These are phyloP conservation scores for Chaetomiaceae sp. DNA, from an alignment of 2,329 filamentous ascomycete genomes.

Conservation along the genomic window DNA sequence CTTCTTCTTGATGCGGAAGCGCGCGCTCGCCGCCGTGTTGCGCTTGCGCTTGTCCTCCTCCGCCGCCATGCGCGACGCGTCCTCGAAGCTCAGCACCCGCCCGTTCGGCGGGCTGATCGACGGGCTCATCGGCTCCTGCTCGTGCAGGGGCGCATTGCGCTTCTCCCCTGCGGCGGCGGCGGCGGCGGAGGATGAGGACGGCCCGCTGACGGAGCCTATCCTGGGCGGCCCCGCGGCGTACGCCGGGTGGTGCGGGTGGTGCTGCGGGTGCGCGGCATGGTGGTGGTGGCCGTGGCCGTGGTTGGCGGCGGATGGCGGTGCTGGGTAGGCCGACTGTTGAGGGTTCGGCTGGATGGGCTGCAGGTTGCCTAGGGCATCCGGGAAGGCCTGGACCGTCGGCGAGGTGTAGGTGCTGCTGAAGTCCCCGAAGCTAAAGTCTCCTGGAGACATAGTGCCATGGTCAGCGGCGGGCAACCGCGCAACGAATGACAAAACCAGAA, in stretches of 20 bases:
- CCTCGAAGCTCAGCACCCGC: slow-evolving; percentile 56
- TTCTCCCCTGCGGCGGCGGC: slow-evolving; percentile 30
- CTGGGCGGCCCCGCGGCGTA: too few species aligned
- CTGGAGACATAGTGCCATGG: slow-evolving; percentile 45
- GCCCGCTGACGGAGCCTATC: too few species aligned
- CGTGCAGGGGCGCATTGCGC: too few species aligned
- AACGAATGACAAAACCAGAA: too few species aligned
- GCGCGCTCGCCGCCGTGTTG: slow-evolving; percentile 81
- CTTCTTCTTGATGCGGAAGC: slow-evolving; percentile 95
- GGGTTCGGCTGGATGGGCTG: slow-evolving; percentile 48
- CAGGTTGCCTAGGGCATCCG: slow-evolving; percentile 37
- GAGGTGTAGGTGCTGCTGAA: slow-evolving; percentile 48
- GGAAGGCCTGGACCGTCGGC: slow-evolving; percentile 41
- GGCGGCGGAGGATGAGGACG: too few species aligned
- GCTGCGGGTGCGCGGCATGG: slow-evolving; percentile 8
- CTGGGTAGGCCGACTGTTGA: slow-evolving; percentile 40
- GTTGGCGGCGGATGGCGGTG: slow-evolving; percentile 26
- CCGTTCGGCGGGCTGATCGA: slow-evolving; percentile 25
- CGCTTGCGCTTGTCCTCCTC: slow-evolving; percentile 87
- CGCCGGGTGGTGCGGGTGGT: slow-evolving; percentile 7
- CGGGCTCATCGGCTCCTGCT: too few species aligned
- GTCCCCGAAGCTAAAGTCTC: slow-evolving; percentile 52
- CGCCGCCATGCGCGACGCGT: slow-evolving; percentile 64
- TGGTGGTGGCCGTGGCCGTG: slow-evolving; percentile 15
- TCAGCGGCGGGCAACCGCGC: too few species aligned